Evolutionary conservation across 2,329 filamentous ascomycete species (phyloP).

Genomic region (Colletotrichum musicola): DNA sequence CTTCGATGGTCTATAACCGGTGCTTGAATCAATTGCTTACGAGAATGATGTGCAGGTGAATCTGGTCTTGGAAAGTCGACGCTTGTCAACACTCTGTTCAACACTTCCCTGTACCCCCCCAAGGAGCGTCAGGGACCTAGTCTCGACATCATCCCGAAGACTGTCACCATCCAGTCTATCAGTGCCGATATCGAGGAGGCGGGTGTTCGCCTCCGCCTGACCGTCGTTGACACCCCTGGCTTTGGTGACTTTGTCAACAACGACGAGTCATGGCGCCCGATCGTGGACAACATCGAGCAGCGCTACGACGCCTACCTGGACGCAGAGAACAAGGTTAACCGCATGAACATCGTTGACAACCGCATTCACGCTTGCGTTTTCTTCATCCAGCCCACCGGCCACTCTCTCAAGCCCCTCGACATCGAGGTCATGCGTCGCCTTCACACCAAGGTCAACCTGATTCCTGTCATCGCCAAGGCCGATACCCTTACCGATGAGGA

Average conservation of each 20-base stretch:
- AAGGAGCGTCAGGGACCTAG: conserved; percentile 98
- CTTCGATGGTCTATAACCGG: neutral
- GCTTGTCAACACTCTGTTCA: conserved; percentile 99
- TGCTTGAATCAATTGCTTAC: conserved; percentile 23
- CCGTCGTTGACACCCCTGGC: conserved; percentile 96
- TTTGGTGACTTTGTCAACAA: conserved; percentile 99
- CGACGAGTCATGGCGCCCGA: conserved; percentile 98
- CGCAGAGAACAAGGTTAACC: conserved; percentile 99
- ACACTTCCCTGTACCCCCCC: conserved; percentile 97
- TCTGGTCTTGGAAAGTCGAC: conserved; percentile 99
- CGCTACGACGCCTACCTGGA: conserved; percentile 98
- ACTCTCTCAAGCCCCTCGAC: conserved; percentile 97
- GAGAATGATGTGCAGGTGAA: conserved; percentile 75
- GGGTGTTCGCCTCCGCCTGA: conserved; percentile 93
- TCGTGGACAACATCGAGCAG: conserved; percentile 99
- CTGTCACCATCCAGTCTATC: conserved; percentile 93
- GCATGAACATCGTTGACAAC: conserved; percentile 99
- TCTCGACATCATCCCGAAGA: conserved; percentile 98
- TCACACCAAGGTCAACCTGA: conserved; percentile 99
- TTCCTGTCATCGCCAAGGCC: conserved; percentile 98
- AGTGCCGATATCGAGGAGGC: conserved; percentile 99
- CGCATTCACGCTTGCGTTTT: conserved; percentile 98
- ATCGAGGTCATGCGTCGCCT: conserved; percentile 99
- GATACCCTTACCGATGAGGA: conserved; percentile 98
- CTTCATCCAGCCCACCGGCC: conserved; percentile 99